Percentiles rank a stretch among this genome's conserved stretches.
phyloP scores from a whole-genome alignment of 768 basidiomycete genomes.

The Serendipita sp. region DNA sequence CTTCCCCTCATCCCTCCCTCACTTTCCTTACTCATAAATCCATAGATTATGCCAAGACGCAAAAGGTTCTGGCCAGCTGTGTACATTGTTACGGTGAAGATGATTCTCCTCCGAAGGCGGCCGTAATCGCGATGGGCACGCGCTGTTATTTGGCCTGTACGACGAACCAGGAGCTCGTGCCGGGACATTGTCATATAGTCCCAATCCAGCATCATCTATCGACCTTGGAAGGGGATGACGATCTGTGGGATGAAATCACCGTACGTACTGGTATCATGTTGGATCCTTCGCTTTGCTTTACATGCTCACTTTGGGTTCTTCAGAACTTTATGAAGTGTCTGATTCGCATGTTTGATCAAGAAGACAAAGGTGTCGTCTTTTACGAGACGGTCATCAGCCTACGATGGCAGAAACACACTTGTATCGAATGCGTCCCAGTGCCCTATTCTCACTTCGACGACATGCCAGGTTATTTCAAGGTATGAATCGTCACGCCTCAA shows the following conservation, averaged over 20 bases:
- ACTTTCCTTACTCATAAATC: neutral
- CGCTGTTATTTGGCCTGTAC: conserved; percentile 86
- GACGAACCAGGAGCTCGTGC: conserved; percentile 67
- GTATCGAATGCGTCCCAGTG: conserved; percentile 85
- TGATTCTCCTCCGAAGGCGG: conserved; percentile 73
- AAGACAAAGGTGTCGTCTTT: conserved; percentile 89
- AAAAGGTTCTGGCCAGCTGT: conserved; percentile 74
- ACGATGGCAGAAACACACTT: conserved; percentile 80
- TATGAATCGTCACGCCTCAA: conserved; percentile 17
- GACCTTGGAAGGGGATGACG: conserved; percentile 88
- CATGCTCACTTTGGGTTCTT: neutral
- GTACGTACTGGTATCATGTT: conserved; percentile 28
- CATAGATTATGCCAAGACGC: conserved; percentile 85
- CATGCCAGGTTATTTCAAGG: conserved; percentile 88
- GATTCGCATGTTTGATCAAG: conserved; percentile 85
- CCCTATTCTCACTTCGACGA: conserved; percentile 78
- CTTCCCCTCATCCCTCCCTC: neutral
- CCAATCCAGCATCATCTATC: conserved; percentile 88
- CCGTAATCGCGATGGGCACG: conserved; percentile 81
- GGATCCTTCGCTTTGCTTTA: neutral
- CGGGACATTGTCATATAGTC: conserved; percentile 88
- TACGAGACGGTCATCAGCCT: conserved; percentile 84
- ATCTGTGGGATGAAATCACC: conserved; percentile 93
- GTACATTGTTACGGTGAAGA: conserved; percentile 87
- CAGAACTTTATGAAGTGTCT: conserved; percentile 81